These are phyloP conservation scores for Penicillium subrubescens DNA, from an alignment of 495 filamentous ascomycete genomes.

Conservation along the genomic window DNA sequence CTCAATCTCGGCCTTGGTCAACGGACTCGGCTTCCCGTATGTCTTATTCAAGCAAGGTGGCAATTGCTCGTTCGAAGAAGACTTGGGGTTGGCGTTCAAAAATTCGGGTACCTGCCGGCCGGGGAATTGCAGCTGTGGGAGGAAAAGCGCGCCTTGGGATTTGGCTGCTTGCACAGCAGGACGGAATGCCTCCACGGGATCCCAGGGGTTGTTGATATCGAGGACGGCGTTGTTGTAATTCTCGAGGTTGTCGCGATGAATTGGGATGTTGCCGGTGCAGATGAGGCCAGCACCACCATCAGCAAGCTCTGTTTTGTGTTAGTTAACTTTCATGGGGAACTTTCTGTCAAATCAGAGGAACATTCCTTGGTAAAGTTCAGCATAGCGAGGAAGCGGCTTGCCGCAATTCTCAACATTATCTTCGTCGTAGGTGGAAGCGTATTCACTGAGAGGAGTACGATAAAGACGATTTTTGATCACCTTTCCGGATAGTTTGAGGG, in stretches of 20 bases:
- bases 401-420: conserved; percentile 20
- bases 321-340: too few relatives aligned
- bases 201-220: conserved; percentile 24
- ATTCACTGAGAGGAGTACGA: conserved; percentile 22
- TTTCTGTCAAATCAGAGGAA: too few relatives aligned
- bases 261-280: conserved; percentile 22
- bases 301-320: conserved; percentile 9
- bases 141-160: conserved; percentile 19
- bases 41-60: conserved; percentile 20
- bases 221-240: conserved; percentile 26
- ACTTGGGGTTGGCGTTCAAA: conserved; percentile 19
- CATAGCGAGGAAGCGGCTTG: conserved; percentile 18
- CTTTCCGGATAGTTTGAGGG: conserved; percentile 21
- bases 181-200: conserved; percentile 19
- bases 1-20: conserved; percentile 15
- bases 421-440: conserved; percentile 20
- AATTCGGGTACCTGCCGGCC: conserved; percentile 21
- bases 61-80: conserved; percentile 15
- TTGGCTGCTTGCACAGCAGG: conserved; percentile 21
- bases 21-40: conserved; percentile 18
- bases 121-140: conserved; percentile 21
- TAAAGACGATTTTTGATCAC: conserved; percentile 22
- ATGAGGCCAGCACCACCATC: conserved; percentile 20
- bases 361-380: conserved; percentile 21
- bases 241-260: conserved; percentile 24